Evolutionary conservation across 192 early-diverging fungal species (phyloP).

Genomic region (Bifiguratus adelaidae): DNA sequence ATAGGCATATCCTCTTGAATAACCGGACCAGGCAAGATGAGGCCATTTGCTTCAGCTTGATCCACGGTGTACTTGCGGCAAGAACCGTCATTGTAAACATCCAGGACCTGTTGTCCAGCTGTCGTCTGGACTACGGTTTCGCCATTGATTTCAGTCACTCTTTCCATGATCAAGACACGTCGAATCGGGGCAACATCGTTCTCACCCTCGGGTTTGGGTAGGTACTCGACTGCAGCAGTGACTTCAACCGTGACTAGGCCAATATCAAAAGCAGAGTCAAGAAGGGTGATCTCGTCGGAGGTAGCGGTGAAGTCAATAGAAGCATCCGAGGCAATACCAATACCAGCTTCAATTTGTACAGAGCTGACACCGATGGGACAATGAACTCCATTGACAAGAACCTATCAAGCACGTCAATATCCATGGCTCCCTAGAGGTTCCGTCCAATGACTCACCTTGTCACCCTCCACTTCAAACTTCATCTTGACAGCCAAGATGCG

Average conservation of each 20-base stretch:
- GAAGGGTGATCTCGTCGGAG: constrained; percentile 22
- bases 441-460: constrained; percentile 24
- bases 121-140: constrained; percentile 36
- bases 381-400: constrained; percentile 37
- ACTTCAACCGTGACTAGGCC: constrained; percentile 46
- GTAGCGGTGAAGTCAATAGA: constrained; percentile 23
- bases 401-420: constrained; percentile 11
- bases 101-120: constrained; percentile 39
- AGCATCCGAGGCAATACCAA: constrained; percentile 25
- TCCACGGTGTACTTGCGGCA: constrained; percentile 28
- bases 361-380: constrained; percentile 26
- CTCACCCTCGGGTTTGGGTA: constrained; percentile 14
- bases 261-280: constrained; percentile 33
- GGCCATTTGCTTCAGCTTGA: constrained; percentile 16
- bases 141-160: constrained; percentile 43
- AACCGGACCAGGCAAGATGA: constrained; percentile 10
- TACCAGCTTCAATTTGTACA: constrained; percentile 27
- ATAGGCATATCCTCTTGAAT: too few relatives aligned
- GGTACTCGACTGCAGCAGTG: constrained; percentile 26
- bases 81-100: constrained; percentile 33
- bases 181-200: constrained; percentile 32
- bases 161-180: constrained; percentile 30
- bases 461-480: constrained; percentile 40
- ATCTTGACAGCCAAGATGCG: constrained; percentile 42
- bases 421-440: background rate